Base-by-base conservation (phyloP, 2,329 filamentous ascomycete genomes). In the Fusarium sp. region DNA sequence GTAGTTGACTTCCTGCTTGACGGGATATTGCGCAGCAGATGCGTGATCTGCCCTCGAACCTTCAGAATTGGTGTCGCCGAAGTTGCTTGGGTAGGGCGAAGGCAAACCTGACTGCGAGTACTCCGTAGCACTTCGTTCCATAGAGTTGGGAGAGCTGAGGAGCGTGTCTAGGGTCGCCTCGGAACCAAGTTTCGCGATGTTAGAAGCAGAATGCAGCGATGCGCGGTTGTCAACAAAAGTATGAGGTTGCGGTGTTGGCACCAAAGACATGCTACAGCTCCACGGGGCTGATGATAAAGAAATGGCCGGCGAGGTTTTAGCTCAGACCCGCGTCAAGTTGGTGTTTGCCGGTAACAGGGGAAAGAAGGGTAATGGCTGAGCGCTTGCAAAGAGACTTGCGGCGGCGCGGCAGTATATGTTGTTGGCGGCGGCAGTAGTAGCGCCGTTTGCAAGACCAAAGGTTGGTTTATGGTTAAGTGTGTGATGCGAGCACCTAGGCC, bases 71-170 rank as follows among this genome's bases (percentile, higher is more conserved):
- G 88, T 84, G 85, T 89, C 86, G 84, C 84, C 87, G 82, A 86
- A 86, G 82, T 85, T 86, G 84, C 85, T 87, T 80, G 88, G 86
- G 84, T 89, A 90, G 83, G 88, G 88, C 86, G 89, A 89, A 81
- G 86, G 90, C 91, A 93, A 93, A 94, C 91, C 92, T 93, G 91
- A 89, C 89, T 94, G 91, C 89, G 91, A 88, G 85, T 92, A 94
- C 82, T 93, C 91, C 84, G 90, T 83, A 80, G 89, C 86, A 87
- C 82, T 83, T 80, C 86, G 86, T 84, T 88, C 87, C 87, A 87
- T 87, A 84, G 79, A 81, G 76, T 64, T 78, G 73, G 69, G 63
- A 59, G 67, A 72, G 60, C 64, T 58, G 69, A 73, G 66, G 58
- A 75, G 72, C 60, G 69, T 69, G 68, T 72, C 67, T 63, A 75